Percentiles rank a stretch among this genome's conserved stretches.
Evolutionary conservation across 352 stramenopile species (phyloP).

Genomic region (Globisporangium rhizosaccharum): DNA sequence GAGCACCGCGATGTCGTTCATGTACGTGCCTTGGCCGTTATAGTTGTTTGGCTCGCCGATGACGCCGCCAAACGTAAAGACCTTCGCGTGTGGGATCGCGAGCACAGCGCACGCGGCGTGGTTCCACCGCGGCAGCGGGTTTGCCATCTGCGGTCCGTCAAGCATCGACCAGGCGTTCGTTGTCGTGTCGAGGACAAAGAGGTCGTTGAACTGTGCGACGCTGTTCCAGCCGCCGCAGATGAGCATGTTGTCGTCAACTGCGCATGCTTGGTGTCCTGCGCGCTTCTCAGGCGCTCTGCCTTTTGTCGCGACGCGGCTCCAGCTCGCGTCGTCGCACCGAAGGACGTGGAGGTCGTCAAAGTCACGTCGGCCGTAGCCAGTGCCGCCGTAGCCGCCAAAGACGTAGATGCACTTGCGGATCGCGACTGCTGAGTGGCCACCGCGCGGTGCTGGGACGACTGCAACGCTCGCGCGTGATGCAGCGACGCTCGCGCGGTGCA

Average conservation of each 20-base stretch:
- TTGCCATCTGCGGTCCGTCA: slow-evolving; percentile 69
- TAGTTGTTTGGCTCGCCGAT: slow-evolving; percentile 87
- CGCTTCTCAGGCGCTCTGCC: slow-evolving; percentile 88
- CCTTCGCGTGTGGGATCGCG: slow-evolving; percentile 93
- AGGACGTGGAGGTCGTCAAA: slow-evolving; percentile 93
- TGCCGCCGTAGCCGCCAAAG: slow-evolving; percentile 94
- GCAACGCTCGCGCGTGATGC: slow-evolving; percentile 17
- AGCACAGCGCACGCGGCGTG: slow-evolving; percentile 90
- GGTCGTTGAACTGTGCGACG: slow-evolving; percentile 93
- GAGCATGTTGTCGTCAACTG: slow-evolving; percentile 88
- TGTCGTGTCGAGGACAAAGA: slow-evolving; percentile 90
- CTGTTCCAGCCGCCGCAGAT: slow-evolving; percentile 95
- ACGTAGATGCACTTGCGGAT: slow-evolving; percentile 87
- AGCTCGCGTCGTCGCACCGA: slow-evolving; percentile 84
- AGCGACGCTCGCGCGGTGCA: slow-evolving; percentile 16
- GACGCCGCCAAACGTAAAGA: slow-evolving; percentile 97
- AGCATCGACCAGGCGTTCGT: slow-evolving; percentile 84
- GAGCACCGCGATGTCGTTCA: slow-evolving; percentile 90
- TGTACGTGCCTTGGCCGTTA: slow-evolving; percentile 75
- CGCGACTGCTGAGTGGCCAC: slow-evolving; percentile 85
- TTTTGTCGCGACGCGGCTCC: slow-evolving; percentile 78
- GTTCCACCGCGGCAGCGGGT: slow-evolving; percentile 91
- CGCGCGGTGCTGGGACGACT: slow-evolving; percentile 70
- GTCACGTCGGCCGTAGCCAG: slow-evolving; percentile 88
- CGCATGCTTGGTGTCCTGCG: slow-evolving; percentile 90